Base-by-base conservation (phyloP, 2,329 filamentous ascomycete genomes). In the Microdochium nivale region DNA sequence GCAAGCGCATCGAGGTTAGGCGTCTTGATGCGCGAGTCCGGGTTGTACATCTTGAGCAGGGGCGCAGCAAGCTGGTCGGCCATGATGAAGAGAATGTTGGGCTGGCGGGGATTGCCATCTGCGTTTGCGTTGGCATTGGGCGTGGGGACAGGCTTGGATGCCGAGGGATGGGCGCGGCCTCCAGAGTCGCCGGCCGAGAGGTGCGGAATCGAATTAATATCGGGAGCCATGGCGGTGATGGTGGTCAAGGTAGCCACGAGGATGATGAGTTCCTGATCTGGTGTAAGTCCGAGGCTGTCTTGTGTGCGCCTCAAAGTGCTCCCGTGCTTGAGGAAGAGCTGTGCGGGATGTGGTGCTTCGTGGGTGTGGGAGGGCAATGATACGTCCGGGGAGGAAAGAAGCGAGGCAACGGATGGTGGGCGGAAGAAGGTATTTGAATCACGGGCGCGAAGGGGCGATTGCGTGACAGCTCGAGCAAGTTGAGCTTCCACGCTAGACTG, bases 11-110 rank as follows among this genome's bases (percentile, higher is more conserved):
- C 89, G 54, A 96, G 80, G 71, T 96, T 85, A 48, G 91, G 91
- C 1, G 91, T 96, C 71, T 90, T 88, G 77, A 96, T 96, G 66
- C 88, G 87, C 1, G 90, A 95, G 50, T 86, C 77, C 47, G 84
- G 80, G 69, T 96, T 91, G 75, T 96, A 90, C 75, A 96, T 92
- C 74, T 90, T 92, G 59, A 96, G 81, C 60, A 91, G 80, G 19
- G 91, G 91, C 25, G 91, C 91, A 19, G 91, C 88, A 67, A 96
- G 83, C 74, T 96, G 91, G 71, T 96, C 91, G 51, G 91, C 91
- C 90, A 96, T 96, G 73, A 96, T 95, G 76, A 94, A 96, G 47
- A 91, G 77, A 59, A 92, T 88, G 69, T 91, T 91, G 55, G 87
- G 87, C 65, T 78, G 78, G 59, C 74, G 74, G 53, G 65, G 44